A percentile compares a stretch with the other conserved stretches of the same genome.
These are phyloP conservation scores for Beauveria asiatica DNA, from an alignment of 2,329 filamentous ascomycete species.

Conservation along the genomic window DNA sequence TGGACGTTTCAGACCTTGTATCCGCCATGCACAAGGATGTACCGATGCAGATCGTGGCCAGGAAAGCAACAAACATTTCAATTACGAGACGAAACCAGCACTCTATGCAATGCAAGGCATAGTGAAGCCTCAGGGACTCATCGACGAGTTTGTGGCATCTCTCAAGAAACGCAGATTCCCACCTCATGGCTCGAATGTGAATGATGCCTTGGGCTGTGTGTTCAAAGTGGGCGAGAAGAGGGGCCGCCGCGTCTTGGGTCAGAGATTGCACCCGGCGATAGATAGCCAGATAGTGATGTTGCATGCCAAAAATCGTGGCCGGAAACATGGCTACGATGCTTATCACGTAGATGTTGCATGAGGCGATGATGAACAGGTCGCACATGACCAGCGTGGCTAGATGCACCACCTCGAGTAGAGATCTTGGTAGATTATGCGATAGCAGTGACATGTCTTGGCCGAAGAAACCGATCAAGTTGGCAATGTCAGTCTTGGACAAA, in stretches of 20 bases:
- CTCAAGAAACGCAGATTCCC: conserved; percentile 33
- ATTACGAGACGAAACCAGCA: conserved; percentile 44
- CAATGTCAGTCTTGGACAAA: conserved; percentile 17
- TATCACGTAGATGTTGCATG: conserved; percentile 21
- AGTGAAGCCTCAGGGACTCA: conserved; percentile 43
- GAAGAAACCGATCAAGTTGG: conserved; percentile 17
- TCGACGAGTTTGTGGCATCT: conserved; percentile 40
- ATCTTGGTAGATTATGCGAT: conserved; percentile 16
- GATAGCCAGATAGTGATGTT: conserved; percentile 25
- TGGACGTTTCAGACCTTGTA: conserved; percentile 2
- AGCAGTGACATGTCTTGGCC: conserved; percentile 20
- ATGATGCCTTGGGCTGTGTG: conserved; percentile 36
- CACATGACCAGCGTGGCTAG: conserved; percentile 16
- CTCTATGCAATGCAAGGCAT: conserved; percentile 45
- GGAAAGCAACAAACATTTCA: conserved; percentile 34
- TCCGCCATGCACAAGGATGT: conserved; percentile 25
- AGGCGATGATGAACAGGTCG: conserved; percentile 15
- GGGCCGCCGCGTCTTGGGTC: conserved; percentile 26
- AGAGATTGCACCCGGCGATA: conserved; percentile 27
- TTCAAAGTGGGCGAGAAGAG: conserved; percentile 26
- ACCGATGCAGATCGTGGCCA: conserved; percentile 36
- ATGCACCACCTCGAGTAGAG: conserved; percentile 8
- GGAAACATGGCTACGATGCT: conserved; percentile 18
- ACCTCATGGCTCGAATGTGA: conserved; percentile 45
- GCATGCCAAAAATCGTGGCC: conserved; percentile 19